Conservation (phyloP, 441 rosid genomes). For the Erysimum cheiri region DNA sequence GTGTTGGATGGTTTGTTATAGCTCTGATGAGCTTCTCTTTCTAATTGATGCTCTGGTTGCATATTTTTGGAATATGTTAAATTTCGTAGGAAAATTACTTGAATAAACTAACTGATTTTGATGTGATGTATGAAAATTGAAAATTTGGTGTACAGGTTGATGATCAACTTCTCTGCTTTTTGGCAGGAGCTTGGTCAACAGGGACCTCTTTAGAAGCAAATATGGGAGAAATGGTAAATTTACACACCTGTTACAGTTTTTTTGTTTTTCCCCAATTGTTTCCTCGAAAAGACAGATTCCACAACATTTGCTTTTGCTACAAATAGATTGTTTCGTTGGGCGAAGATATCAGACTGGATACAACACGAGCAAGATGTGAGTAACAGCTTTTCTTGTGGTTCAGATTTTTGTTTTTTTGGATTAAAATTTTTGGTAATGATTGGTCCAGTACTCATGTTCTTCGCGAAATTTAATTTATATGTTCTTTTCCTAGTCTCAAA, state of each 20-base stretch:
- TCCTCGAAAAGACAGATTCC: conserved; percentile 6
- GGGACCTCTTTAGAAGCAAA: conserved; percentile 17
- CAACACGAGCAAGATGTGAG: conserved; percentile 83
- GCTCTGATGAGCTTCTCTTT: conserved; percentile 13
- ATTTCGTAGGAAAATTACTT: not conserved
- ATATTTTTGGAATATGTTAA: not conserved
- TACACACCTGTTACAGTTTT: not conserved
- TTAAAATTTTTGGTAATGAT: conserved; percentile 9
- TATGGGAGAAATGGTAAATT: conserved; percentile 70
- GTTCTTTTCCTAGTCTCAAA: conserved; percentile 62
- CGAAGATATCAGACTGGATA: conserved; percentile 74
- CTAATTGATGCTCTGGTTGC: not conserved
- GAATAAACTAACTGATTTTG: not conserved
- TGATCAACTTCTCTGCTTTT: conserved; percentile 5
- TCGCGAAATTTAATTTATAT: conserved; percentile 17
- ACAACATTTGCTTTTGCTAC: conserved; percentile 30
- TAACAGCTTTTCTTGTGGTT: conserved; percentile 17
- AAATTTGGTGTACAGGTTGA: conserved; percentile 28
- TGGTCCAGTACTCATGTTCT: conserved; percentile 21
- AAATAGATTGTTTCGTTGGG: conserved; percentile 67
- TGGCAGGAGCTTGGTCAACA: conserved; percentile 30
- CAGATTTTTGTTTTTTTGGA: not conserved
- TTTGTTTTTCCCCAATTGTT: not conserved
- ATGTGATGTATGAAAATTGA: conserved; percentile 9
- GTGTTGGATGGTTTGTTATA: conserved; percentile 3